Conservation (phyloP, 2,329 filamentous ascomycete species). For the Amauroascus niger region DNA sequence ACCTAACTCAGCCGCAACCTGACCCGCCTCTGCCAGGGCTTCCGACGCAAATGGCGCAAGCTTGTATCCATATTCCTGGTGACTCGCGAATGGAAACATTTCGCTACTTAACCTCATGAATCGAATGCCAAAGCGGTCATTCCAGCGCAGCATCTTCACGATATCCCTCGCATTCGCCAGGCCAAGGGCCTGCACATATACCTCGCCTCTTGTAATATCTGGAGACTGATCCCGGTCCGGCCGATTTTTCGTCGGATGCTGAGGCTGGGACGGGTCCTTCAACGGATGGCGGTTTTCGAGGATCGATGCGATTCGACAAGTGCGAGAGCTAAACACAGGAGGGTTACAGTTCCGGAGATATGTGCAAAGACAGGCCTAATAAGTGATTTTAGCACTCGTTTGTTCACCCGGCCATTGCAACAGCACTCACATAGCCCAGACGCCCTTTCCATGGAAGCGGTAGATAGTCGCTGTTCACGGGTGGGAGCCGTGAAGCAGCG, state of each 20-base stretch:
- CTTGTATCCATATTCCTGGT: slow-evolving; percentile 75
- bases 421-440: slow-evolving; percentile 64
- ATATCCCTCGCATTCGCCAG: slow-evolving; percentile 73
- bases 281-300: slow-evolving; percentile 79
- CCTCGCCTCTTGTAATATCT: slow-evolving; percentile 55
- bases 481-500: slow-evolving; percentile 55
- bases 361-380: slow-evolving; percentile 80
- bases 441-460: slow-evolving; percentile 86
- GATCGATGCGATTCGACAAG: slow-evolving; percentile 83
- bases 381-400: not conserved
- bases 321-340: slow-evolving; percentile 81
- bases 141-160: slow-evolving; percentile 80
- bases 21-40: slow-evolving; percentile 64
- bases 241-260: slow-evolving; percentile 75
- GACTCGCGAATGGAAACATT: slow-evolving; percentile 94
- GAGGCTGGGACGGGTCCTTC: slow-evolving; percentile 61
- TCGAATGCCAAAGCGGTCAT: slow-evolving; percentile 80
- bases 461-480: slow-evolving; percentile 72
- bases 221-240: slow-evolving; percentile 64
- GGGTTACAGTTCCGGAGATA: slow-evolving; percentile 74
- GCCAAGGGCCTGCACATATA: slow-evolving; percentile 66
- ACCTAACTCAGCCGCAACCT: slow-evolving; percentile 63
- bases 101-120: slow-evolving; percentile 89
- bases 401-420: not conserved
- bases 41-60: slow-evolving; percentile 74